Evolutionary conservation across 345 rosid genomes (phyloP), one percentile per base, ranked within the genome.

Genomic region (Eucalyptus urophylla): DNA sequence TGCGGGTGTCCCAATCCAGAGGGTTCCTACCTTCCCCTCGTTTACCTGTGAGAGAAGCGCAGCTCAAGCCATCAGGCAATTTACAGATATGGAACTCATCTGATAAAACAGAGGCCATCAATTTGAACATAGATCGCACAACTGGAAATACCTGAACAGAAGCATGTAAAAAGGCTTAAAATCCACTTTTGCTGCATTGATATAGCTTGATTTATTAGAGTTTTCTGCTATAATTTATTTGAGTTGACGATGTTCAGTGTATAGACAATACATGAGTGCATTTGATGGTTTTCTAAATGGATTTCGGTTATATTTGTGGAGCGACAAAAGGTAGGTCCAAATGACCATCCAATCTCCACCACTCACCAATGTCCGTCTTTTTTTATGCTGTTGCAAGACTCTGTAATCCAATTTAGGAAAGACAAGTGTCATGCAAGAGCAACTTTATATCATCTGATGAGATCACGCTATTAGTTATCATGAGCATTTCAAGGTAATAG

Each of bases 1-100:
- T 93, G 89, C 99, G 94, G 43, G 96, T 90, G 76, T 95, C 94
- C 99, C 99, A 97, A 87, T 94, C 96, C 56, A 97, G 92, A n/a
- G 95, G 95, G 88, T 91, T 47, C 87, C 93, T 86, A 81, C 93
- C 96, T 19, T 94, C 97, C 87, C 96, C 99, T 92, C 93, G 92
- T 90, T 92, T 91, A n/a, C 94, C 94, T 94, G 95, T 86, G 92
- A 89, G 62, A 25, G n/a, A 37, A 86, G 65, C 15, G 5, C 85
- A 21, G 85, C 47, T 76, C 47, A 37, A 76, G 47, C 27, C 45
- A 76, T 21, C 27, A 76, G 40, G 15, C 83, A 76, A 76, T 76
- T 76, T 76, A 76, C 87, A 11, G 27, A 19, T 19, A 86, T 4
- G 29, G 22, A 86, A 25, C 58, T 49, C 27, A 22, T 49, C 43